Evolutionary conservation across 2,329 filamentous ascomycete species (phyloP).

Genomic region (Sclerotinia glacialis): DNA sequence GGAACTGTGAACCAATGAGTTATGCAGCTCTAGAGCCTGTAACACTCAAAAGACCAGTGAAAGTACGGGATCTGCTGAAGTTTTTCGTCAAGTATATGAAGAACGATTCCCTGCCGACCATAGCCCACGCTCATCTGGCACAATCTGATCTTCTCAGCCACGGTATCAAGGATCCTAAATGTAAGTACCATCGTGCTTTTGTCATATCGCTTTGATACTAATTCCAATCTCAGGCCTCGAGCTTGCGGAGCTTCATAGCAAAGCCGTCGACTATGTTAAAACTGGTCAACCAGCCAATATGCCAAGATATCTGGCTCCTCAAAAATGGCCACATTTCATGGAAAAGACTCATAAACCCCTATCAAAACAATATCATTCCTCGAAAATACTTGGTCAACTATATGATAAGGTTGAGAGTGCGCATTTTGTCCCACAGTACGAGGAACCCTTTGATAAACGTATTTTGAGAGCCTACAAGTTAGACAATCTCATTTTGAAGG

Average conservation of each 20-base stretch:
- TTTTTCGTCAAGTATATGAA: conserved; percentile 96
- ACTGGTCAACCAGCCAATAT: conserved; percentile 76
- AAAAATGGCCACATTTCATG: conserved; percentile 82
- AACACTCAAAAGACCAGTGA: conserved; percentile 60
- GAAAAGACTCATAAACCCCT: conserved; percentile 56
- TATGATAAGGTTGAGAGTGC: conserved; percentile 71
- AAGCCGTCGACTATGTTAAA: conserved; percentile 92
- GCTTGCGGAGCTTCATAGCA: conserved; percentile 79
- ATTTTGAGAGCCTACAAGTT: conserved; percentile 64
- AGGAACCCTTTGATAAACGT: conserved; percentile 69
- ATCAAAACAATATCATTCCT: conserved; percentile 60
- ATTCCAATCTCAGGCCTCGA: conserved; percentile 51
- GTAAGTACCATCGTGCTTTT: conserved; percentile 46
- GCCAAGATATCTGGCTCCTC: conserved; percentile 56
- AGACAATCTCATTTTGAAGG: conserved; percentile 52
- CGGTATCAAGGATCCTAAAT: conserved; percentile 67
- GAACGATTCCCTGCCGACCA: conserved; percentile 75
- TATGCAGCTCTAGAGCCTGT: conserved; percentile 60
- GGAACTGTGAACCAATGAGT: conserved; percentile 76
- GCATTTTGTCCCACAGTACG: conserved; percentile 71
- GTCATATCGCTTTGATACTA: conserved; percentile 16
- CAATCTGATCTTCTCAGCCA: conserved; percentile 60
- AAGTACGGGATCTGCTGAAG: conserved; percentile 67
- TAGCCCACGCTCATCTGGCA: conserved; percentile 79
- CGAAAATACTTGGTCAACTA: conserved; percentile 71